phyloP scores from a whole-genome alignment of 495 filamentous ascomycete species.

The Hypoxylon fragiforme region DNA sequence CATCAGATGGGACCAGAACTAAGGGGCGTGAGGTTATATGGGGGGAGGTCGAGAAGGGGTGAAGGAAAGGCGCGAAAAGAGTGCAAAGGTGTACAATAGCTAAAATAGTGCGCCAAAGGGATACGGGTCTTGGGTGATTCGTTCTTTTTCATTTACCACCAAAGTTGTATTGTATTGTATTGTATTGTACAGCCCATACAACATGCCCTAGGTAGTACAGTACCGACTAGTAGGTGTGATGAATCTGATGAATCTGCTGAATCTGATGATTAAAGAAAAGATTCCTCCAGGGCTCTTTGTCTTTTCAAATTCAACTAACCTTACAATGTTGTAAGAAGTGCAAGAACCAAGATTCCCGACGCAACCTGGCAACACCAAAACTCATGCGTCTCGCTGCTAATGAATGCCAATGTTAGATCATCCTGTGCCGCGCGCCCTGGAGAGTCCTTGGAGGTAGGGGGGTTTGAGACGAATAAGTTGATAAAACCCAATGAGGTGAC shows the following conservation, averaged over 20 bases:
- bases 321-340: too few relatives aligned
- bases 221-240: too few relatives aligned
- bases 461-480: conserved; percentile 28
- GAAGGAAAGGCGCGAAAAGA: conserved; percentile 1
- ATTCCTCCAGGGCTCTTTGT: not conserved
- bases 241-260: too few relatives aligned
- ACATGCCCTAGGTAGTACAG: too few relatives aligned
- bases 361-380: conserved; percentile 1
- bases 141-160: not conserved
- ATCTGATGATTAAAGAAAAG: not conserved
- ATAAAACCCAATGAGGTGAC: conserved; percentile 23
- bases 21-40: not conserved
- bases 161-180: too few relatives aligned
- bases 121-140: not conserved
- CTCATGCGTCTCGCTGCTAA: conserved; percentile 20
- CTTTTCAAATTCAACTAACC: too few relatives aligned
- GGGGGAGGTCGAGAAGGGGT: not conserved
- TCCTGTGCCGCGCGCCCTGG: conserved; percentile 26
- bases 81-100: not conserved
- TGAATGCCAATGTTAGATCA: conserved; percentile 30
- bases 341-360: too few relatives aligned
- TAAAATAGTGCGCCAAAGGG: not conserved
- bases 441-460: too few relatives aligned
- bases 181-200: too few relatives aligned
- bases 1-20: conserved; percentile 15